Evolutionary conservation across 192 early-diverging fungal genomes (phyloP).

Genomic region (Gamsiella multidivaricata): DNA sequence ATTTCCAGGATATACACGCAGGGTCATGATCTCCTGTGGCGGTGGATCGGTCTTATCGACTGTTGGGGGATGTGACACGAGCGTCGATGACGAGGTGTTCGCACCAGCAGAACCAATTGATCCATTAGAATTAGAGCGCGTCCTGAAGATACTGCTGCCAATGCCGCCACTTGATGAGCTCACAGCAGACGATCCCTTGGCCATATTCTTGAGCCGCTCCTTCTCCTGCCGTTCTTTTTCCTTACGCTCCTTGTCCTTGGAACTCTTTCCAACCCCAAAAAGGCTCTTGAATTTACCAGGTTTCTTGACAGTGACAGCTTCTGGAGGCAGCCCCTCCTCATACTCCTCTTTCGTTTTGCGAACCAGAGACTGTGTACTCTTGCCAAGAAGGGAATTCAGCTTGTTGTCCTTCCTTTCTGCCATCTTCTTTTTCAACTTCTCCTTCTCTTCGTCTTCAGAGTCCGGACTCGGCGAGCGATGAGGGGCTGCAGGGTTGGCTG

Average conservation of each 20-base stretch:
- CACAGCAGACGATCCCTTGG: conserved; percentile 4
- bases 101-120: conserved; percentile 23
- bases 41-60: conserved; percentile 23
- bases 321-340: conserved; percentile 21
- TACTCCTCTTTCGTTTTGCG: conserved; percentile 33
- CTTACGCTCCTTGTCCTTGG: conserved; percentile 53
- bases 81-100: neutral
- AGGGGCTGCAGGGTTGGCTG: conserved; percentile 4
- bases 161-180: conserved; percentile 5
- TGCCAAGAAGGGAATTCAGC: conserved; percentile 31
- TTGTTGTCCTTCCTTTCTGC: conserved; percentile 24
- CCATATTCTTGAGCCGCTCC: conserved; percentile 22
- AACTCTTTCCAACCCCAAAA: conserved; percentile 47
- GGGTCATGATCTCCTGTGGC: conserved; percentile 54
- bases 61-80: conserved; percentile 13
- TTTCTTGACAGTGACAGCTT: conserved; percentile 33
- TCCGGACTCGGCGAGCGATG: conserved; percentile 26
- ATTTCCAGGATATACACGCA: conserved; percentile 67
- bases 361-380: neutral
- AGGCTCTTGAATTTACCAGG: conserved; percentile 55
- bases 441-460: conserved; percentile 33
- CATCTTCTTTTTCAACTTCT: conserved; percentile 13
- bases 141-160: conserved; percentile 29
- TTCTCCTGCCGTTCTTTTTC: conserved; percentile 50
- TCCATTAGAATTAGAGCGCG: conserved; percentile 51